A percentile compares a stretch with the other conserved stretches of the same genome.
Conservation (phyloP, 2,329 filamentous ascomycete genomes). For the Phaeosphaeria sp. region DNA sequence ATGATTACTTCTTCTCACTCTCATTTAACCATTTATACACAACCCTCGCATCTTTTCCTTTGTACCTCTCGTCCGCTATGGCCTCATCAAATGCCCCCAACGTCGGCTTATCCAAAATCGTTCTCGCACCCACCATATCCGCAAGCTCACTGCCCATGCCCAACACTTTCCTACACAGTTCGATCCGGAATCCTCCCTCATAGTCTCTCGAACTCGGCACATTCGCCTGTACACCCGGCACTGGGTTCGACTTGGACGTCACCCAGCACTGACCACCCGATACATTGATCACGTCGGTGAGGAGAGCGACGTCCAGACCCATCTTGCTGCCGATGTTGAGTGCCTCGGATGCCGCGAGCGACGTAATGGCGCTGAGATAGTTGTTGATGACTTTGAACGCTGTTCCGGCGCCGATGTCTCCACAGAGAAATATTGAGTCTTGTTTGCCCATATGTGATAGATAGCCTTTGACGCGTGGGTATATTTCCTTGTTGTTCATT, state of each 20-base stretch:
- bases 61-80: constrained; percentile 35
- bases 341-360: constrained; percentile 71
- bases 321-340: constrained; percentile 68
- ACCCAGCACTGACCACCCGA: constrained; percentile 93
- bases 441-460: constrained; percentile 79
- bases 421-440: constrained; percentile 78
- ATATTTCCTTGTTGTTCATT: constrained; percentile 54
- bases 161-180: constrained; percentile 43
- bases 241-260: constrained; percentile 90
- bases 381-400: constrained; percentile 95
- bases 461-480: constrained; percentile 66
- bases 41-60: constrained; percentile 41
- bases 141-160: constrained; percentile 43
- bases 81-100: constrained; percentile 38
- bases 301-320: constrained; percentile 65
- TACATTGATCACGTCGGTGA: constrained; percentile 86
- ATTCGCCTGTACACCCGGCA: constrained; percentile 58
- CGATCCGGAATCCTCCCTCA: constrained; percentile 47
- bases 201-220: constrained; percentile 49
- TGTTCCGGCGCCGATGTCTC: constrained; percentile 79
- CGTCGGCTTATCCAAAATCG: constrained; percentile 39
- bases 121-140: constrained; percentile 43
- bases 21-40: constrained; percentile 44
- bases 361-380: constrained; percentile 90
- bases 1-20: constrained; percentile 27